Base-by-base conservation (phyloP, 768 basidiomycete species). In the Mrakia gelida region DNA sequence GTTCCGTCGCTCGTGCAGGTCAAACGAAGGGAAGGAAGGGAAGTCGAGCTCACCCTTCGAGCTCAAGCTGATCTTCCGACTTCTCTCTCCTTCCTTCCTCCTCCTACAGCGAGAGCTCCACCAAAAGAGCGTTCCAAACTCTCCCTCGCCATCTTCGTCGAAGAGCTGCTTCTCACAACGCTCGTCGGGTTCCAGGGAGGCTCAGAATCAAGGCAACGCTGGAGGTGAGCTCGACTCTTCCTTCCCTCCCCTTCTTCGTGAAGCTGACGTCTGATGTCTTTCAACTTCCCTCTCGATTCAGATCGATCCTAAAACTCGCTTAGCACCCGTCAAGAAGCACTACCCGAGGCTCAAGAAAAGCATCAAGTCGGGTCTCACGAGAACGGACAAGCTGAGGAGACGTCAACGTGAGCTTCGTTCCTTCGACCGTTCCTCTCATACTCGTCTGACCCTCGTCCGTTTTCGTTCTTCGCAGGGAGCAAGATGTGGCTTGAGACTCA, bases 401-500 rank as follows among this genome's bases (percentile, higher is more conserved):
- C 89, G 96, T 77, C 95, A 97, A 84, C 85, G 96, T 96, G 80
- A 80, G 85, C 74, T 16, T 30, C 49, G 4, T 41, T 26, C 5
- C 10, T 15, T 43, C 34, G 32, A 52, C 32, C 28, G 38, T 26
- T 32, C 38, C 49, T 52, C 18, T 18, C 49, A 2, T 2, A 2
- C 49, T 52, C 18, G 49, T 21, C 49, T 52, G 49, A 52, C 49
- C 15, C 15, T 52, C 45, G 45, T 38, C 32, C 4, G 10, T 0
- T 28, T 8, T 54, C 45, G 54, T 41, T 62, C 28, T 30, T 34
- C 10, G 63, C 80, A 97, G 95, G 87, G 43, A 88, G 92, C 80
- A 98, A 98, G 84, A 86, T 88, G 18, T 98, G 96, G 96, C 89
- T 99, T 0, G 94, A 96, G 83, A 96, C 95, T 8, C 97, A 99